These are phyloP conservation scores for Boletus pseudo-olivaceus DNA, from an alignment of 768 basidiomycete species.

Conservation along the genomic window DNA sequence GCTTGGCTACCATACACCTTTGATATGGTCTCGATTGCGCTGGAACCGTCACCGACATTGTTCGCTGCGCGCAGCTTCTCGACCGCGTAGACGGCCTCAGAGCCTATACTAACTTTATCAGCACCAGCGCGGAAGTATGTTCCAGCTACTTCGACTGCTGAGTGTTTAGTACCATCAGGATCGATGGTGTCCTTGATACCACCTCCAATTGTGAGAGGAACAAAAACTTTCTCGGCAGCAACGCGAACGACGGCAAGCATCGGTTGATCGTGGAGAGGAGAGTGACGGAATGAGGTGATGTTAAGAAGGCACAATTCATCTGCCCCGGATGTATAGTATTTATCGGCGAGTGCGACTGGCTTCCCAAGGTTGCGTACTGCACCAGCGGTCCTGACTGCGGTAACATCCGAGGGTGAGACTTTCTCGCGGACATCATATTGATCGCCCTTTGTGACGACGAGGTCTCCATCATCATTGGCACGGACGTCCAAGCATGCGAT, in stretches of 20 bases:
- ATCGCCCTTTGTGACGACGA: constrained; percentile 99
- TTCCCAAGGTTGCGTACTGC: constrained; percentile 96
- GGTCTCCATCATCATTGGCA: constrained; percentile 91
- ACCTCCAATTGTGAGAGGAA: constrained; percentile 97
- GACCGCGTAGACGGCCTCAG: constrained; percentile 92
- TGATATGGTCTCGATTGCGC: constrained; percentile 92
- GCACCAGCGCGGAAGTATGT: constrained; percentile 97
- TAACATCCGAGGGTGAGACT: constrained; percentile 23
- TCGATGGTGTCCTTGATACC: constrained; percentile 96
- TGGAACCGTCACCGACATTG: constrained; percentile 61
- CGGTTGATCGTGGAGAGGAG: constrained; percentile 92
- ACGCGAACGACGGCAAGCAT: constrained; percentile 95
- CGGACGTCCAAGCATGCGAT: constrained; percentile 98
- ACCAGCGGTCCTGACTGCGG: constrained; percentile 50
- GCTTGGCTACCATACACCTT: constrained; percentile 90
- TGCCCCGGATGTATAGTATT: constrained; percentile 84
- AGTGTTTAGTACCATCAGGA: constrained; percentile 85
- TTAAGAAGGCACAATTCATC: constrained; percentile 98
- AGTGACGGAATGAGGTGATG: constrained; percentile 98
- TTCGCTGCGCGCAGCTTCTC: constrained; percentile 63
- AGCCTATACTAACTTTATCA: constrained; percentile 97
- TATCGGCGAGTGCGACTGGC: constrained; percentile 85
- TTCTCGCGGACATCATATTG: constrained; percentile 98
- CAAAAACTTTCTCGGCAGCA: constrained; percentile 86
- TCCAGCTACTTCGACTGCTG: constrained; percentile 91